Conservation (phyloP, 495 filamentous ascomycete species). For the Penicillium ochrochloron region DNA sequence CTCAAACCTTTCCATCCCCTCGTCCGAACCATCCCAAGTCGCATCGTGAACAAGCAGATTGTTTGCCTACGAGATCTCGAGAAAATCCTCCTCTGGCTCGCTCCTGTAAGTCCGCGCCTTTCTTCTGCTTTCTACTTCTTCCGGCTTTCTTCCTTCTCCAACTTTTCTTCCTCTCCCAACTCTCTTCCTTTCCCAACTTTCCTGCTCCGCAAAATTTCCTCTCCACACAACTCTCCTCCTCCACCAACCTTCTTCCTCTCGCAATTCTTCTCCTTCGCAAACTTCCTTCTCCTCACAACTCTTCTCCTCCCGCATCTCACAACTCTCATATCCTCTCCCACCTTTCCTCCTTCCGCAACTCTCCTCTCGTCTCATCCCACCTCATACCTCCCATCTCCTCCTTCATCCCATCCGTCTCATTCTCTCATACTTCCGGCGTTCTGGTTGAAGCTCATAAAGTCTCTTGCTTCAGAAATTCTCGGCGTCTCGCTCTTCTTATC, state of each 20-base stretch:
- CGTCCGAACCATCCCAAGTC: slow-evolving; percentile 71
- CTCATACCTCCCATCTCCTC: neutral
- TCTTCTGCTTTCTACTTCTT: neutral
- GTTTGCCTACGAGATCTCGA: slow-evolving; percentile 86
- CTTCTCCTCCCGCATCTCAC: neutral
- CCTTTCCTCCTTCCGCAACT: neutral
- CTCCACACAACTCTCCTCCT: neutral
- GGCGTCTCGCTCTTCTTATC: slow-evolving; percentile 67
- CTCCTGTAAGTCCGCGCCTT: slow-evolving; percentile 73
- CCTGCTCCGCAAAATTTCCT: neutral
- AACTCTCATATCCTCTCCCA: neutral
- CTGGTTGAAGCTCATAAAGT: slow-evolving; percentile 48
- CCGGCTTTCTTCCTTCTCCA: neutral
- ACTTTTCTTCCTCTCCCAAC: neutral
- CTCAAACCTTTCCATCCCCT: slow-evolving; percentile 81
- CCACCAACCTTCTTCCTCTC: neutral
- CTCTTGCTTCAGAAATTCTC: slow-evolving; percentile 70
- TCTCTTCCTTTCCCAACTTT: neutral
- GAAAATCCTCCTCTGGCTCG: slow-evolving; percentile 83
- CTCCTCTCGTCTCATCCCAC: neutral
- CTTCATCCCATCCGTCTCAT: neutral
- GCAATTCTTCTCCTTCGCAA: neutral
- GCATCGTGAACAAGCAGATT: slow-evolving; percentile 80
- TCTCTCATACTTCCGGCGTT: neutral
- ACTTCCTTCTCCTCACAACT: neutral